phyloP scores from a whole-genome alignment of 108 stramenopile genomes.

The Phaeodactylum tricornutum region DNA sequence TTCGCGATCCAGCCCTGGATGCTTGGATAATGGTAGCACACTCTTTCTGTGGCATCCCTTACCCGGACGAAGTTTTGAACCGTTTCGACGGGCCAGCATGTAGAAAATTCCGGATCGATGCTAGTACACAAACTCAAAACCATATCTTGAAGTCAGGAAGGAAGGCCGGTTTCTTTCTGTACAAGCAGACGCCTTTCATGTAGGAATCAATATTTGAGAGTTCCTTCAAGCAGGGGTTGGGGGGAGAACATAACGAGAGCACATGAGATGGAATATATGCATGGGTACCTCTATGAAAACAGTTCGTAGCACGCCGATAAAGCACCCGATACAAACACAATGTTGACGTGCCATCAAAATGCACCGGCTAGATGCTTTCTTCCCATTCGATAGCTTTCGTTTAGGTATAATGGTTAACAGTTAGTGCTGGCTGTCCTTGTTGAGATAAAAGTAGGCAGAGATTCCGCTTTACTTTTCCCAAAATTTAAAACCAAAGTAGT shows the following conservation, averaged over 20 bases:
- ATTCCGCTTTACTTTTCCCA: slow-evolving; percentile 63
- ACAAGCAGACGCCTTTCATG: no score
- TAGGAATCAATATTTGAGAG: no score
- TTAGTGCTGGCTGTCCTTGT: background rate
- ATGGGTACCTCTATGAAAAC: background rate
- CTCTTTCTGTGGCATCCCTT: background rate
- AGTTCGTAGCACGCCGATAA: background rate
- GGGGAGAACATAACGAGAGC: no score
- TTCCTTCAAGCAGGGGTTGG: no score
- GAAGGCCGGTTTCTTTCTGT: no score
- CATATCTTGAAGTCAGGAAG: no score
- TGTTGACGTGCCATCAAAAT: slow-evolving; percentile 2
- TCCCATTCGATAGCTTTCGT: background rate
- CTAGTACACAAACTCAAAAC: no score
- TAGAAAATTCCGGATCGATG: no score
- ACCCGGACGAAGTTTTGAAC: background rate
- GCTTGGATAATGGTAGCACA: background rate
- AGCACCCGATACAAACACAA: background rate
- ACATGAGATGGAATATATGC: no score
- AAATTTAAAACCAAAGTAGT: slow-evolving; percentile 77
- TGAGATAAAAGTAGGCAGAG: background rate
- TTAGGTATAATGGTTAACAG: background rate
- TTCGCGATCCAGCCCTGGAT: background rate
- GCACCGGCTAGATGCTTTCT: background rate
- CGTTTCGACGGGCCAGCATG: background rate